Evolutionary conservation across 495 filamentous ascomycete species (phyloP).

Genomic region (Aspergillus leporis): DNA sequence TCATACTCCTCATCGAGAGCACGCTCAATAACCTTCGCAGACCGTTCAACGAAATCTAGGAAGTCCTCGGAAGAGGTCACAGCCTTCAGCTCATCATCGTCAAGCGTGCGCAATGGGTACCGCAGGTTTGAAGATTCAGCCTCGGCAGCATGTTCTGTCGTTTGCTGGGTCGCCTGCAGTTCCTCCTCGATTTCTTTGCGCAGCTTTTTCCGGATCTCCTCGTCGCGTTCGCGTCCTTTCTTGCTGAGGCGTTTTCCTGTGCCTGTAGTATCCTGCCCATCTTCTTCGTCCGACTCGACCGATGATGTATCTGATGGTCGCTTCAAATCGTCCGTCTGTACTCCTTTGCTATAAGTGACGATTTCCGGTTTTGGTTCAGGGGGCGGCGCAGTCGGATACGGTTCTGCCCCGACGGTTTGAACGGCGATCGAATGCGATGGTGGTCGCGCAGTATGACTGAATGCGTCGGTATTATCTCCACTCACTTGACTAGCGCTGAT

Average conservation of each 20-base stretch:
- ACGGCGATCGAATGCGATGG: slow-evolving; percentile 53
- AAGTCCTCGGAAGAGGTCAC: slow-evolving; percentile 93
- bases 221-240: slow-evolving; percentile 76
- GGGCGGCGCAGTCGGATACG: slow-evolving; percentile 68
- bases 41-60: slow-evolving; percentile 90
- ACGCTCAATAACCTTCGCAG: slow-evolving; percentile 95
- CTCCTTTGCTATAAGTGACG: slow-evolving; percentile 91
- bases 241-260: slow-evolving; percentile 68
- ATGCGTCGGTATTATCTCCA: slow-evolving; percentile 62
- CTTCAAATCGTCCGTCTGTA: slow-evolving; percentile 68
- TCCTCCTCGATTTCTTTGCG: slow-evolving; percentile 92
- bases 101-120: slow-evolving; percentile 80
- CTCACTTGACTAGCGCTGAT: slow-evolving; percentile 74
- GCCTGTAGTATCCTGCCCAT: slow-evolving; percentile 46
- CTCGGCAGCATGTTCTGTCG: slow-evolving; percentile 51
- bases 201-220: slow-evolving; percentile 82
- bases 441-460: slow-evolving; percentile 37
- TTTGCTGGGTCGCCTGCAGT: slow-evolving; percentile 64
- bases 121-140: slow-evolving; percentile 49
- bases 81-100: slow-evolving; percentile 82
- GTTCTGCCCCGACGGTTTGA: slow-evolving; percentile 68
- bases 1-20: slow-evolving; percentile 94
- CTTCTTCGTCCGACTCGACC: slow-evolving; percentile 68
- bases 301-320: slow-evolving; percentile 30
- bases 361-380: slow-evolving; percentile 75